Base-by-base conservation (phyloP, 73 alveolate species). In the Stentor coeruleus region DNA sequence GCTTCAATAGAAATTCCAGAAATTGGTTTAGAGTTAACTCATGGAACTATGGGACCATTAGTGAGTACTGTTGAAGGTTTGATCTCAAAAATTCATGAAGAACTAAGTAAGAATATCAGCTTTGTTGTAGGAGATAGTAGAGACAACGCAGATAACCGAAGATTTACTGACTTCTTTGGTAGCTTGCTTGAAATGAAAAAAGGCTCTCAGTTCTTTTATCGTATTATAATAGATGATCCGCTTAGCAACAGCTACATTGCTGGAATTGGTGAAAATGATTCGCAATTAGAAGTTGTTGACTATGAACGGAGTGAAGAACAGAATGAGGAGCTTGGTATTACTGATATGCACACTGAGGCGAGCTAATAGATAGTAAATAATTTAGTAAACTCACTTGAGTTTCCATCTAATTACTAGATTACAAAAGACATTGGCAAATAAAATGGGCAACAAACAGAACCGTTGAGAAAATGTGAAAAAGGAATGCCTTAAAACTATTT, bases 301-400 rank as follows among this genome's bases (percentile, higher is more conserved):
- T 97, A 96, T 87, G 99, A 94, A 73, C 95, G 99, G 91, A 93
- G 97, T 38, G 84, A 77, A 77, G 99, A 97, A 42, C 98, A 97
- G 79, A 96, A 97, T 83, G 99, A 97, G 83, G 98, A 94, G 38
- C 91, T 97, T 73, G 99, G 99, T 38, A 81, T 97, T 35, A 94
- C 92, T 86, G 98, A 96, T 86, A 97, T 97, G 98, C 92, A 49
- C 28, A 20, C 20, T 49, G 66, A 49, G 20, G 66, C n/a, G n/a
- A n/a, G n/a, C n/a, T n/a, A n/a, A n/a, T n/a, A n/a, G n/a, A n/a
- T n/a, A n/a, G n/a, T n/a, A n/a, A n/a, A n/a, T n/a, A n/a, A n/a
- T n/a, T n/a, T n/a, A n/a, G n/a, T n/a, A n/a, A n/a, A n/a, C n/a
- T n/a, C n/a, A n/a, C n/a, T n/a, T n/a, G n/a, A n/a, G n/a, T n/a